Evolutionary conservation across 2,329 filamentous ascomycete species (phyloP).

Genomic region (Pezicula radicicola): DNA sequence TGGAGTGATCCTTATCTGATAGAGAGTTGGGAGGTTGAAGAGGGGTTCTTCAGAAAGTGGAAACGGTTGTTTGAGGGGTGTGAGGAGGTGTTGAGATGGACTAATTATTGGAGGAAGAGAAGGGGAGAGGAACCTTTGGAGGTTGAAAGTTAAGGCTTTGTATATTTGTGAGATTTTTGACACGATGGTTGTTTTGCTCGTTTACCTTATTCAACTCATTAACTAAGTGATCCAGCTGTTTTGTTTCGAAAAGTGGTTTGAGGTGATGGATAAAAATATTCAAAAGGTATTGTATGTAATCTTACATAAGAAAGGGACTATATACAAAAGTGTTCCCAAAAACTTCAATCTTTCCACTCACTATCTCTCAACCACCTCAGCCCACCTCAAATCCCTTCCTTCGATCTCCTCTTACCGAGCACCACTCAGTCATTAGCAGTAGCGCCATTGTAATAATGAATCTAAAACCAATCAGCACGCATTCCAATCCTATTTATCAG

Average conservation of each 20-base stretch:
- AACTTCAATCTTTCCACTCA: not conserved
- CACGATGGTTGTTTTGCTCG: no score
- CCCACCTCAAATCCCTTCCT: not conserved
- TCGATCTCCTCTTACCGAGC: not conserved
- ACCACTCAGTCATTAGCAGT: constrained; percentile 22
- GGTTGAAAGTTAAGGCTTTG: not conserved
- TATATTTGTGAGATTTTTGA: no score
- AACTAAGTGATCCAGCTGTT: no score
- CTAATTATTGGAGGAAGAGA: constrained; percentile 32
- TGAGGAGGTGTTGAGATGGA: constrained; percentile 32
- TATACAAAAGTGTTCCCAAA: not conserved
- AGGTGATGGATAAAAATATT: no score
- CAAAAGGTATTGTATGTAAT: not conserved
- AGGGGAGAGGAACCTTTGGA: constrained; percentile 17
- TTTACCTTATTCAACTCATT: no score
- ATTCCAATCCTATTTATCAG: not conserved
- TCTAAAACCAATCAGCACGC: constrained; percentile 24
- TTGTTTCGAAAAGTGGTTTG: no score
- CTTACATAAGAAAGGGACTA: not conserved
- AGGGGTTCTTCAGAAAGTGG: constrained; percentile 44
- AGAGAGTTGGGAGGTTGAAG: constrained; percentile 44
- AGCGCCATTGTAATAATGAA: constrained; percentile 39
- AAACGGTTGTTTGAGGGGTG: constrained; percentile 35
- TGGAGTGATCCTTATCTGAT: constrained; percentile 46
- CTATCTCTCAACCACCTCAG: not conserved